A percentile compares a stretch with the other conserved stretches of the same genome.
Conservation (phyloP, 2,329 filamentous ascomycete genomes). For the Xylariaceae sp. region DNA sequence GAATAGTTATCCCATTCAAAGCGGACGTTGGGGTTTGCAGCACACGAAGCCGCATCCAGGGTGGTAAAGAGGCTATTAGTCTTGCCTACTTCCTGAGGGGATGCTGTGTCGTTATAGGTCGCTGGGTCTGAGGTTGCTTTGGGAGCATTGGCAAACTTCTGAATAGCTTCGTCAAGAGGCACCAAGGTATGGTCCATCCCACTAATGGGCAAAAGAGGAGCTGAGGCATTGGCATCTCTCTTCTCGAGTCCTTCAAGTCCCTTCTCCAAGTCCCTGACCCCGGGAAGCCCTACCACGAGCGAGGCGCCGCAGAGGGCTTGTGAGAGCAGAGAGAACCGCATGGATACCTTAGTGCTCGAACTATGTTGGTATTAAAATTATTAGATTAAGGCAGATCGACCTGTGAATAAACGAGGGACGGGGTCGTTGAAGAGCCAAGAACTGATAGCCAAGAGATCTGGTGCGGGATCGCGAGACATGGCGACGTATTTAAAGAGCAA, state of each 20-base stretch:
- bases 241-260: conserved; percentile 8
- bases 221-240: neutral
- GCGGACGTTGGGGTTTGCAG: conserved; percentile 27
- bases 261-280: neutral
- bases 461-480: conserved; percentile 15
- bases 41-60: conserved; percentile 15
- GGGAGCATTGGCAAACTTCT: conserved; percentile 23
- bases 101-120: conserved; percentile 23
- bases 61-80: neutral
- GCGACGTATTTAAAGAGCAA: conserved; percentile 21
- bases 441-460: conserved; percentile 4
- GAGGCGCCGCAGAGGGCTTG: conserved; percentile 28
- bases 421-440: conserved; percentile 13
- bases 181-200: conserved; percentile 18
- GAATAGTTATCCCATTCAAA: conserved; percentile 29
- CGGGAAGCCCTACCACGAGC: conserved; percentile 23
- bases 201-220: conserved; percentile 20
- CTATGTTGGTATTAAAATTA: neutral
- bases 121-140: conserved; percentile 27
- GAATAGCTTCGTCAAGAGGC: conserved; percentile 17
- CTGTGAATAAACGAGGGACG: conserved; percentile 22
- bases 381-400: neutral
- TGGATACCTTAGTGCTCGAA: neutral
- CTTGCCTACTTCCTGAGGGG: conserved; percentile 5
- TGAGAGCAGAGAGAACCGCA: conserved; percentile 24